phyloP scores from a whole-genome alignment of 2,329 filamentous ascomycete genomes.

The Fusarium sp. region DNA sequence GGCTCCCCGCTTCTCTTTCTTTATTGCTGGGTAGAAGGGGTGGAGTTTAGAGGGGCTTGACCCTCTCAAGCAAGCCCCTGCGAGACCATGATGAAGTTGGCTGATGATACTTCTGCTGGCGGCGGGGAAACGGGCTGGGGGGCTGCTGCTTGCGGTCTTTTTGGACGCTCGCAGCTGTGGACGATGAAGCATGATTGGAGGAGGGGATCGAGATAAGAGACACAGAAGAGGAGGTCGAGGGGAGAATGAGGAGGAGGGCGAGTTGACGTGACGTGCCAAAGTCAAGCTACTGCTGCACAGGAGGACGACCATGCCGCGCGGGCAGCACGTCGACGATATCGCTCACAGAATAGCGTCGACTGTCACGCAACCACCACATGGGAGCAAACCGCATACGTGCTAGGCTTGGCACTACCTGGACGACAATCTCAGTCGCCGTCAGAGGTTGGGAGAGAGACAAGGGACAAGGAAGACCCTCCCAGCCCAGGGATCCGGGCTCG shows the following conservation, averaged over 20 bases:
- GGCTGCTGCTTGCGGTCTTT: slow-evolving; percentile 3
- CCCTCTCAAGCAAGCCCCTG: neutral
- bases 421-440: slow-evolving; percentile 16
- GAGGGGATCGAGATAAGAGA: slow-evolving; percentile 27
- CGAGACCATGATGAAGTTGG: slow-evolving; percentile 20
- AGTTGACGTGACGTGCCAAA: slow-evolving; percentile 17
- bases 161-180: slow-evolving; percentile 1
- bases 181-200: slow-evolving; percentile 21
- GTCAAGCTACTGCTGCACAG: neutral
- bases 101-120: slow-evolving; percentile 15
- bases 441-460: slow-evolving; percentile 12
- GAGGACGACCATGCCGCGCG: slow-evolving; percentile 7
- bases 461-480: slow-evolving; percentile 22
- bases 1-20: slow-evolving; percentile 37
- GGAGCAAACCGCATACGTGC: slow-evolving; percentile 27
- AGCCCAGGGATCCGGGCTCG: slow-evolving; percentile 34
- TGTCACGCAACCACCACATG: slow-evolving; percentile 38
- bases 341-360: slow-evolving; percentile 23
- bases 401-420: slow-evolving; percentile 9
- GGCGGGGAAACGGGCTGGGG: slow-evolving; percentile 13
- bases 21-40: slow-evolving; percentile 27
- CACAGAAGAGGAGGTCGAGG: neutral
- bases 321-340: slow-evolving; percentile 21
- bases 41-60: slow-evolving; percentile 24
- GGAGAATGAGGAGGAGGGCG: neutral